phyloP scores from a whole-genome alignment of 164 flowering plant genomes.

The Taxillus chinensis region DNA sequence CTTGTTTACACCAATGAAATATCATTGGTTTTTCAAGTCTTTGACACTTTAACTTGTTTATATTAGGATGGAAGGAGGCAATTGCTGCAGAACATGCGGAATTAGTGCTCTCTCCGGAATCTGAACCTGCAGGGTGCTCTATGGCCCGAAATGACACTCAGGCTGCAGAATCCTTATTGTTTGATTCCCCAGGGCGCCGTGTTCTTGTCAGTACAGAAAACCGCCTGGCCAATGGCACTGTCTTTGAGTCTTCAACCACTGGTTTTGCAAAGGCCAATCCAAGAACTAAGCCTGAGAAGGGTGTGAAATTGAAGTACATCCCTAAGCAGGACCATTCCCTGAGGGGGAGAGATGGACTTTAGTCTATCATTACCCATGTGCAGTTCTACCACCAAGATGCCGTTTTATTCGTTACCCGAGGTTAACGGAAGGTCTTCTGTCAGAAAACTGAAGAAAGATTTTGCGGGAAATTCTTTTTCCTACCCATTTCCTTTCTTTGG shows the following conservation, averaged over 20 bases:
- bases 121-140: slow-evolving; percentile 19
- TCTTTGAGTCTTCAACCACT: slow-evolving; percentile 8
- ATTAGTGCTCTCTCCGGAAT: slow-evolving; percentile 33
- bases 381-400: slow-evolving; percentile 16
- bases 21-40: no score
- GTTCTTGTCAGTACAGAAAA: slow-evolving; percentile 29
- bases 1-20: no score
- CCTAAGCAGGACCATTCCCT: slow-evolving; percentile 36
- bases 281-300: slow-evolving; percentile 37
- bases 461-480: slow-evolving; percentile 9
- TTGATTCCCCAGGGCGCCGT: slow-evolving; percentile 6
- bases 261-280: slow-evolving; percentile 22
- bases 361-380: slow-evolving; percentile 19
- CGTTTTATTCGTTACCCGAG: slow-evolving; percentile 39
- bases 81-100: slow-evolving; percentile 54
- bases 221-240: slow-evolving; percentile 7
- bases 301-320: slow-evolving; percentile 40
- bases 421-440: slow-evolving; percentile 69
- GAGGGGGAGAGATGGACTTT: background rate
- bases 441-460: slow-evolving; percentile 9
- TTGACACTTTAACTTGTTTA: no score
- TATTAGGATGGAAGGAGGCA: slow-evolving; percentile 81
- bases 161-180: slow-evolving; percentile 1
- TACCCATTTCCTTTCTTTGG: slow-evolving; percentile 2
- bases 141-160: slow-evolving; percentile 14